Base-by-base conservation (phyloP, 2,329 filamentous ascomycete genomes). In the Cytospora piceae region DNA sequence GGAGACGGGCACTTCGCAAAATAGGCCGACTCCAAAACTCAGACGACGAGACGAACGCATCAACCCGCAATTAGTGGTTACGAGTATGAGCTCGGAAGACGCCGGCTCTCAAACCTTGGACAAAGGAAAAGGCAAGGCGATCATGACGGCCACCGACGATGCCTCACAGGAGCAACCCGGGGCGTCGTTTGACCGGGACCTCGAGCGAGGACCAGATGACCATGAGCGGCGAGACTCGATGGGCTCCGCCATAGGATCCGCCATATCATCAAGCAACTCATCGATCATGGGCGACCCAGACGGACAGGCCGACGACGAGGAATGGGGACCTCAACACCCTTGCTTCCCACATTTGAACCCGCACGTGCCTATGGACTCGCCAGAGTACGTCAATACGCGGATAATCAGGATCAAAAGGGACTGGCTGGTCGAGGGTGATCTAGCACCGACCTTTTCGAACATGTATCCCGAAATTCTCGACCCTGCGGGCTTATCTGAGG, bases 381-480 rank as follows among this genome's bases (percentile, higher is more conserved):
- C 86, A 17, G 87, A 96, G 70, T 92, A 92, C 73, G 78, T 83
- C 55, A 87, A 83, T 8, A 99, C 95, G 2, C 90, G 94, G 64
- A 91, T 99, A 69, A 97, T 99, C 72, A 90, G 95, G 20, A 90
- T 99, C 69, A 89, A 90, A 65, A 86, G 95, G 52, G 95, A 99
- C 77, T 99, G 94, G 91, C 89, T 98, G 78, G 78, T 94, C 34
- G 86, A 89, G 67, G 95, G 94, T 42, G 95, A 99, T 76, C 81
- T 97, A 32, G 94, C 94, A 1, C 95, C 95, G 0, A 93, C 94
- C 0, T 98, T 96, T 75, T 95, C 92, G 20, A 97, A 98, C 72
- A 82, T 97, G 3, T 99, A 99, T 73, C 95, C 95, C 0, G 95
- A 99, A 75, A 96, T 99, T 65, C 82, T 99, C 9, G 94, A 97